Base-by-base conservation (phyloP, 2,329 filamentous ascomycete species). In the Apiospora arundinis region DNA sequence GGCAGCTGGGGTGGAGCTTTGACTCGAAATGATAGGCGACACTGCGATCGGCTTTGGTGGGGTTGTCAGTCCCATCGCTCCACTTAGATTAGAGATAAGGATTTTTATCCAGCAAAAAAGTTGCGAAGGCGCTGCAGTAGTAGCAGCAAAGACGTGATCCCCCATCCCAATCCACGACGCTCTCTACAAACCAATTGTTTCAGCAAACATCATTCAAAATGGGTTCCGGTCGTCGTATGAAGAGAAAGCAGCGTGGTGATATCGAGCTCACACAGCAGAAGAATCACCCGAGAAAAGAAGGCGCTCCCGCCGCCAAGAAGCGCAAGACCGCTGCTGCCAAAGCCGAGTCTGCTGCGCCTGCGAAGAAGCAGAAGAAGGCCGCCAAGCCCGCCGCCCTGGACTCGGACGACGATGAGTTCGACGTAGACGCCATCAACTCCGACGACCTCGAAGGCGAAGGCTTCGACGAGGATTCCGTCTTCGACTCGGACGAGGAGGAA, bases 251-350 rank as follows among this genome's bases (percentile, higher is more conserved):
- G 48, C 45, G 67, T 48, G 66, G 66, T 46, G 66, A 68, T 25
- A 68, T 68, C 8, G 66, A 68, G 25, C 66, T 68, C 66, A 68
- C 66, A 6, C 66, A 68, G 44, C 66, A 68, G 44, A 48, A 48
- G 44, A 23, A 28, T 18, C 25, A 23, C 28, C 46, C 67, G n/a
- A 69, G 32, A 32, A 67, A 32, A 75, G 94, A 97, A 80, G 89
- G 91, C 75, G 90, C 93, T 78, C 91, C 92, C 77, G 91, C 91
- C 68, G 94, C 92, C 79, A 82, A 92, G 73, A 98, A 98, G 89
- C 90, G 95, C 81, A 98, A 98, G 86, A 90, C 90, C 72, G 90
- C 89, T 73, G 86, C 93, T 77, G 79, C 82, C 69, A 84, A 87
- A 70, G 81, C 85, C 74, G 87, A 90, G 42, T 45, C 42, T 76